Evolutionary conservation across 345 rosid species (phyloP), one percentile per base, ranked within the genome.

Genomic region (Erysimum cheiranthoides): DNA sequence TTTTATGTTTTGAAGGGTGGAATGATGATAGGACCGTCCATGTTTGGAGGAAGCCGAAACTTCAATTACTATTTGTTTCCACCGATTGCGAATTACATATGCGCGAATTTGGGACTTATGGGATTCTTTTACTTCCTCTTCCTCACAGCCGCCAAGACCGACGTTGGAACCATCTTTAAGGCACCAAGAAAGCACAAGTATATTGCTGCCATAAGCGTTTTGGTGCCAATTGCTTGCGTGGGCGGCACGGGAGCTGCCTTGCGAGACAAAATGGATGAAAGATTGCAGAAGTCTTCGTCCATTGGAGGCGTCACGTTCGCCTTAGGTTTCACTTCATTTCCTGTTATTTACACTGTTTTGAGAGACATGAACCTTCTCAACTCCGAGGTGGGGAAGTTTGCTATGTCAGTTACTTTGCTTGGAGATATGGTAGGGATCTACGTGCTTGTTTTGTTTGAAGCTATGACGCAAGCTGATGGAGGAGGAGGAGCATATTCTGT

Each of bases 21-120:
- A 5, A 76, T 92, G 61, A 62, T 88, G 51, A 36, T 94, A n/a
- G 97, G 97, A 78, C 96, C 97, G 0, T 92, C 97, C 0, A 27
- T 90, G 65, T 54, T 93, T 3, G 89, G 95, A 10, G 80, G 79
- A 27, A 87, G 51, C 81, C 25, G 64, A 57, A 71, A 32, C 7
- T 86, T 88, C 53, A 34, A 68, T 7, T 57, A 52, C 16, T 17
- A 17, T 2, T 1, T 85, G 6, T 83, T 85, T 53, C 91, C 96
- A 2, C 86, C 74, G 0, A 75, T 79, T 8, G 78, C 85, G 1
- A 51, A 73, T 21, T 86, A 71, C 66, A 65, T 91, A 30, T n/a
- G 84, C 3, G 81, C 63, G 64, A 93, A 88, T 67, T 2, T 91
- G 1, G 96, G 91, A 34, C 3, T 72, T 1, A 73, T 86, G 25